phyloP scores from a whole-genome alignment of 257 asterid genomes.

The Gynochthodes officinalis region DNA sequence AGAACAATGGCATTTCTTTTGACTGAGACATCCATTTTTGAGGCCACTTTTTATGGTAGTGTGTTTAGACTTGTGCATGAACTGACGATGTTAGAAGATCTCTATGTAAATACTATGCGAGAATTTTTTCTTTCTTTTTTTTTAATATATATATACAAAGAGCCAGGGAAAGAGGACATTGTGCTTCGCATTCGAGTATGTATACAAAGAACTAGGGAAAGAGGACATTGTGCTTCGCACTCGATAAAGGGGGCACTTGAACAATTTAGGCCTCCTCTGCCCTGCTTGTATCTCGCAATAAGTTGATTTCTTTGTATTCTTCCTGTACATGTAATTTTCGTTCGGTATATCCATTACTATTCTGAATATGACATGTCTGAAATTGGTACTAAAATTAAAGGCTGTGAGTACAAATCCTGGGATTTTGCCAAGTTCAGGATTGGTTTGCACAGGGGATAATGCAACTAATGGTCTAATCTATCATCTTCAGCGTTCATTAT shows the following conservation, averaged over 20 bases:
- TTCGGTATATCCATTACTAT: neutral
- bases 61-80: conserved; percentile 10
- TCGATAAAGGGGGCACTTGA: neutral
- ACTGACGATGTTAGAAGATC: neutral
- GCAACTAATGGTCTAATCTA: too few relatives aligned
- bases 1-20: neutral
- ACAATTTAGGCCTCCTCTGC: neutral
- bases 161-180: neutral
- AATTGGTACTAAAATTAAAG: too few relatives aligned
- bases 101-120: conserved; percentile 17
- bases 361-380: neutral
- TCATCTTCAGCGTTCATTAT: too few relatives aligned
- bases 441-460: too few relatives aligned
- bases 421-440: too few relatives aligned
- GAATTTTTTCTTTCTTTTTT: neutral
- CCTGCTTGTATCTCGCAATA: neutral
- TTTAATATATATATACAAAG: neutral
- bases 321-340: neutral
- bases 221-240: neutral
- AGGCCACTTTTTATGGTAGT: conserved; percentile 7
- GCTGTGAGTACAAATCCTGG: too few relatives aligned
- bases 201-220: neutral
- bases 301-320: neutral
- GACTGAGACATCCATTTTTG: conserved; percentile 1
- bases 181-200: neutral